These are phyloP conservation scores for Cladosporium velox DNA, from an alignment of 2,329 filamentous ascomycete genomes.

Conservation along the genomic window DNA sequence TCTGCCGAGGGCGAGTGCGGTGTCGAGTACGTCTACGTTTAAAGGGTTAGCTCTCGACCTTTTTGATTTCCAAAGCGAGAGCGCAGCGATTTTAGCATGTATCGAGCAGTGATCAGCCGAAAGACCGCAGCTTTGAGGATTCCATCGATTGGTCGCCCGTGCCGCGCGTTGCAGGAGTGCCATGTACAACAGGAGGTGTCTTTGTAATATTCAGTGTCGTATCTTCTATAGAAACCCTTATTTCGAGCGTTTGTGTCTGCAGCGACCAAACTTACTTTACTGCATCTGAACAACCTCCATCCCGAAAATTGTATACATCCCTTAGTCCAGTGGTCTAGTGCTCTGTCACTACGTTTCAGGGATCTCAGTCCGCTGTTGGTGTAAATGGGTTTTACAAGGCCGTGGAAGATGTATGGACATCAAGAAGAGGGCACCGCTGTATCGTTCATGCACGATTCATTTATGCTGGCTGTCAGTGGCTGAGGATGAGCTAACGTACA, in stretches of 20 bases:
- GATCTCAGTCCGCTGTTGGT: background rate
- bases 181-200: background rate
- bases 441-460: background rate
- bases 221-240: background rate
- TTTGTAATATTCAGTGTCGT: background rate
- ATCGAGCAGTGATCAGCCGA: background rate
- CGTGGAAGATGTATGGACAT: background rate
- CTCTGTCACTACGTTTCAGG: background rate
- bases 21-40: constrained; percentile 13
- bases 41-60: background rate
- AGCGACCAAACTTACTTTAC: background rate
- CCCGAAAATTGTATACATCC: background rate
- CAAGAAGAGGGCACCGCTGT: background rate
- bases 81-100: background rate
- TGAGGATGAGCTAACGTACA: background rate
- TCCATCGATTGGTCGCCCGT: background rate
- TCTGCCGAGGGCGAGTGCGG: background rate
- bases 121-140: background rate
- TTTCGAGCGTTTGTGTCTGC: background rate
- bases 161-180: background rate
- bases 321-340: background rate
- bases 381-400: background rate
- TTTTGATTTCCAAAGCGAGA: background rate
- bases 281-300: background rate
- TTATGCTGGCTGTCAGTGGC: no score